These are phyloP conservation scores for Rhodamnia rubescens DNA, from an alignment of 345 rosid genomes.

Conservation along the genomic window DNA sequence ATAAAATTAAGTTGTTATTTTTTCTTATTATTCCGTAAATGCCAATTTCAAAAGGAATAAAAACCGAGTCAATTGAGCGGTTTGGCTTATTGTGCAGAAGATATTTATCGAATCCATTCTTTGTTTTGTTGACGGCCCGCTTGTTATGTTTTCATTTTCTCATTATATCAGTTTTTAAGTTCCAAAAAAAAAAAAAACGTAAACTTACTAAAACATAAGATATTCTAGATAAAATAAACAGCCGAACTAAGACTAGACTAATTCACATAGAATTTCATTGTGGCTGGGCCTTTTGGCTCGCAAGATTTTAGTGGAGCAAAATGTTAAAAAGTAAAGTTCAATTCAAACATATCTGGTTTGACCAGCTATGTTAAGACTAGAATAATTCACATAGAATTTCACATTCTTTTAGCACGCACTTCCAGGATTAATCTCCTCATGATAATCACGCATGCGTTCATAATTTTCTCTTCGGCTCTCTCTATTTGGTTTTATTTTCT, in stretches of 20 bases:
- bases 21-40: neutral
- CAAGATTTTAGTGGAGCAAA: rapidly evolving
- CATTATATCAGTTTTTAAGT: no score
- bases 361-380: no score
- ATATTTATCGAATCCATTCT: neutral
- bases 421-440: neutral
- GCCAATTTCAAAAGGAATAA: neutral
- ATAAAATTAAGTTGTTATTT: neutral
- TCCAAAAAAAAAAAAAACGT: neutral
- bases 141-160: neutral
- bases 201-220: neutral
- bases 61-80: neutral
- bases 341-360: neutral
- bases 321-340: neutral
- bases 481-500: neutral
- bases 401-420: neutral
- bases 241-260: no score
- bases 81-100: neutral
- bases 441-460: neutral
- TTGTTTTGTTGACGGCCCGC: rapidly evolving
- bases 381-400: neutral
- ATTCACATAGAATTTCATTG: no score
- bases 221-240: neutral
- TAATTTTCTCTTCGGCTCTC: neutral
- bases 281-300: no score